These are phyloP conservation scores for Echium plantagineum DNA, from an alignment of 257 asterid genomes.

Conservation along the genomic window DNA sequence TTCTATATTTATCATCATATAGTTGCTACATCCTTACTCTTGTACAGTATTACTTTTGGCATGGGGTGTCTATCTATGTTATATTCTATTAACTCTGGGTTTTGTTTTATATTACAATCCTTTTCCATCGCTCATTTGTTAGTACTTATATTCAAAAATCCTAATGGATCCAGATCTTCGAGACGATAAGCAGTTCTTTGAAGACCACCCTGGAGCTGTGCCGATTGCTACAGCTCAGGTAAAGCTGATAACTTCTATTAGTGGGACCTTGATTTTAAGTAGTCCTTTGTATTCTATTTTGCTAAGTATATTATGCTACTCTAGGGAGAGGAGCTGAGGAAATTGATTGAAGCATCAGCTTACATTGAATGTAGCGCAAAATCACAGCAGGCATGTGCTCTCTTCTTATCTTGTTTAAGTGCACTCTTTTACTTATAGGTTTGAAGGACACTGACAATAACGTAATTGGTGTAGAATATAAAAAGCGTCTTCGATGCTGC, in stretches of 20 bases:
- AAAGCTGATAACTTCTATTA: constrained; percentile 1
- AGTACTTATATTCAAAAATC: not conserved
- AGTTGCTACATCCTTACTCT: too few species aligned
- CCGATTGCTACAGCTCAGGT: constrained; percentile 88
- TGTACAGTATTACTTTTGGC: too few species aligned
- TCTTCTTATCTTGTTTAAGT: not conserved
- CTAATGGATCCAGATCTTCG: constrained; percentile 61
- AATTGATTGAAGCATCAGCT: constrained; percentile 29
- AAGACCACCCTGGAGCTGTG: constrained; percentile 90
- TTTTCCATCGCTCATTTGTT: not conserved
- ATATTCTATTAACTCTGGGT: too few species aligned
- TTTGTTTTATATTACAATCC: not conserved
- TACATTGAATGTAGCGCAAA: constrained; percentile 41
- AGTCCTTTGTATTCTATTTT: not conserved
- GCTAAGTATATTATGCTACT: not conserved
- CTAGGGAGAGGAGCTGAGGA: constrained; percentile 38
- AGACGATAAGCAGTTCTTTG: constrained; percentile 80
- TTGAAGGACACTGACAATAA: not conserved
- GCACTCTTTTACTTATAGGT: not conserved
- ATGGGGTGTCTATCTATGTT: too few species aligned
- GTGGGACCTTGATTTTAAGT: not conserved
- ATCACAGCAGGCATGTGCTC: constrained; percentile 31
- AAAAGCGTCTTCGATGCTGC: constrained; percentile 49
- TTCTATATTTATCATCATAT: too few species aligned
- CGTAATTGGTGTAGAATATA: constrained; percentile 29